Evolutionary conservation across 2,329 filamentous ascomycete species (phyloP), one percentile per base, ranked within the genome.

Genomic region (Xylaria sp.): DNA sequence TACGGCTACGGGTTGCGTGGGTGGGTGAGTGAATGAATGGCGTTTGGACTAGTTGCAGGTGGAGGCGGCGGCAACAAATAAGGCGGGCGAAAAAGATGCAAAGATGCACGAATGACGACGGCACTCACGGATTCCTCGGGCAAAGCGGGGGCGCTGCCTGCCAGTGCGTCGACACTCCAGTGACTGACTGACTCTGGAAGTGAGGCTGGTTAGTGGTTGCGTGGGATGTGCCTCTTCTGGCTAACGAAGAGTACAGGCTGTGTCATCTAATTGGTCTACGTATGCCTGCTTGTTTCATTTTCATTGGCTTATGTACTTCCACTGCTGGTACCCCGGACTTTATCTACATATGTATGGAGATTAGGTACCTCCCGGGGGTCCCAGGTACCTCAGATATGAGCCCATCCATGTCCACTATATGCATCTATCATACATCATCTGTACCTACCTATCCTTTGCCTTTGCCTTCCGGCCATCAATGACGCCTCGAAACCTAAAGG

Each of bases 1-100:
- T n/a, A n/a, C n/a, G n/a, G n/a, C n/a, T n/a, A n/a, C n/a, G n/a
- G 49, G 46, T 50, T 54, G 44, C 55, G 42, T 48, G 16, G 39
- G 44, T 41, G 48, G 44, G 39, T 11, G 43, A 40, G 29, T 41
- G 46, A 26, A 26, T n/a, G n/a, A n/a, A n/a, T n/a, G 9, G 3
- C 16, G 21, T 37, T 41, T 42, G 17, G 24, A 43, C 19, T 53
- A 44, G 39, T 18, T 19, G 24, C 9, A 24, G 41, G 34, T 41
- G 40, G 48, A 22, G 42, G 48, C 39, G 46, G 42, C 20, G 44
- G 48, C 52, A 17, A 50, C 51, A 50, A 55, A 56, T 52, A 50
- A 48, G 37, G 29, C 18, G 47, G 38, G 52, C 44, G 9, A 39
- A 24, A 48, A 45, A 24, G 18, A 43, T 40, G n/a, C 38, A 39